Evolutionary conservation across 2,329 filamentous ascomycete species (phyloP).

Genomic region (Monosporascus sp.): DNA sequence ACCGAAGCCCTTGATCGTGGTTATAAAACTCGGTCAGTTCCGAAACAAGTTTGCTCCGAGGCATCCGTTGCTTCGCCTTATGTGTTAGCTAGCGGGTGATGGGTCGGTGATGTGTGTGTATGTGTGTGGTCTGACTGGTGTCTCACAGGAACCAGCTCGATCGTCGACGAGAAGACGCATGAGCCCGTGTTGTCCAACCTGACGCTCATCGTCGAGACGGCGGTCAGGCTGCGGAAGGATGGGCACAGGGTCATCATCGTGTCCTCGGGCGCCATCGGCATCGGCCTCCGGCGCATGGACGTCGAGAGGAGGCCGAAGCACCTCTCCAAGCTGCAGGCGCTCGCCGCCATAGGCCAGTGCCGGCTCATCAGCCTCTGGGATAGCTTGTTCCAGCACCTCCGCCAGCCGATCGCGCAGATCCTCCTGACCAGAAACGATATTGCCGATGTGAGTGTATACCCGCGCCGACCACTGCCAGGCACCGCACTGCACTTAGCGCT

Average conservation of each 20-base stretch:
- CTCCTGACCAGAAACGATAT: conserved; percentile 94
- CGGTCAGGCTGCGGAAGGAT: conserved; percentile 78
- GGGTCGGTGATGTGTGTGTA: not conserved
- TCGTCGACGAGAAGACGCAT: conserved; percentile 92
- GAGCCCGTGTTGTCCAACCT: conserved; percentile 88
- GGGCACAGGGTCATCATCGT: conserved; percentile 94
- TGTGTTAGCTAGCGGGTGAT: not conserved
- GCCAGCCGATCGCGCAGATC: conserved; percentile 91
- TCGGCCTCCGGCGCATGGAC: conserved; percentile 86
- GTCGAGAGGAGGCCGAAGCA: conserved; percentile 83
- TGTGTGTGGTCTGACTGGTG: not conserved
- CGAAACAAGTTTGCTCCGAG: conserved; percentile 1
- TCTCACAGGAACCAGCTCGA: conserved; percentile 84
- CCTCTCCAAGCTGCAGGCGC: conserved; percentile 82
- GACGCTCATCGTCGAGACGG: conserved; percentile 90
- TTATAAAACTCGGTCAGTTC: conserved; percentile 78
- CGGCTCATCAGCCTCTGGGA: conserved; percentile 95
- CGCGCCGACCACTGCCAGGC: too few relatives aligned
- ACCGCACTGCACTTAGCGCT: too few relatives aligned
- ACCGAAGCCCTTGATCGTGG: conserved; percentile 63
- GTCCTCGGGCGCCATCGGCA: conserved; percentile 93
- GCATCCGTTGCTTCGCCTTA: not conserved
- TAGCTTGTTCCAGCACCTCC: conserved; percentile 78
- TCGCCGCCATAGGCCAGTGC: conserved; percentile 94
- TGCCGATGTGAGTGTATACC: conserved; percentile 62